Base-by-base conservation (phyloP, 331 rosid genomes). In the Quercus tomentella region DNA sequence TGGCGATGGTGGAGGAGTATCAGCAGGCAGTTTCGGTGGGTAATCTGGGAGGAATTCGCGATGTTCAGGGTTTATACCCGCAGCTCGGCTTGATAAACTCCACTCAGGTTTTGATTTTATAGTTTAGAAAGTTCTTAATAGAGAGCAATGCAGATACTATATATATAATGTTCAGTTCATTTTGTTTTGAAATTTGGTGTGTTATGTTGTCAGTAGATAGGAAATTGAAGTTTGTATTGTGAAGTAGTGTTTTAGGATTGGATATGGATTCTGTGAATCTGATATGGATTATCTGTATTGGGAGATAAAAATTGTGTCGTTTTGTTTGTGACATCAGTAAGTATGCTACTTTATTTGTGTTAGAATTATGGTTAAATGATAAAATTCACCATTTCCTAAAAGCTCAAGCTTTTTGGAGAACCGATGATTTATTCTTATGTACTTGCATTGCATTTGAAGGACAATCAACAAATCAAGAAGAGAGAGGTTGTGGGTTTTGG, bases 1-100 rank as follows among this genome's bases (percentile, higher is more conserved):
- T 77, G 72, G 96, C 96, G 4, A 93, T 96, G 96, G 94, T 91
- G 79, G 98, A 95, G 84, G 97, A 93, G 82, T 87, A 91, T 80
- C 92, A 93, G 56, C 98, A 82, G 84, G 94, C 94, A 28, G 81
- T 79, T 81, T 89, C 92, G 14, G 86, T 86, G 77, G 88, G 88
- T 65, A 90, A 80, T 75, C 86, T 89, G 0, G 94, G 93, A 4
- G 94, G 91, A 82, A 80, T 88, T 71, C 87, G 97, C 63, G 97
- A 93, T 63, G 82, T 87, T 1, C 88, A 84, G 6, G 84, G 84
- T 35, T 84, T 83, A 77, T 87, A 91, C 80, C 83, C 89, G 2
- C 97, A 91, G 66, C 88, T 91, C 1, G 97, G 96, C 67, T 84
- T 89, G 81, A 89, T 75, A 85, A 91, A 89, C 76, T 78, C 97